phyloP scores from a whole-genome alignment of 2,329 filamentous ascomycete genomes.

The Chrysosporium queenslandicum region DNA sequence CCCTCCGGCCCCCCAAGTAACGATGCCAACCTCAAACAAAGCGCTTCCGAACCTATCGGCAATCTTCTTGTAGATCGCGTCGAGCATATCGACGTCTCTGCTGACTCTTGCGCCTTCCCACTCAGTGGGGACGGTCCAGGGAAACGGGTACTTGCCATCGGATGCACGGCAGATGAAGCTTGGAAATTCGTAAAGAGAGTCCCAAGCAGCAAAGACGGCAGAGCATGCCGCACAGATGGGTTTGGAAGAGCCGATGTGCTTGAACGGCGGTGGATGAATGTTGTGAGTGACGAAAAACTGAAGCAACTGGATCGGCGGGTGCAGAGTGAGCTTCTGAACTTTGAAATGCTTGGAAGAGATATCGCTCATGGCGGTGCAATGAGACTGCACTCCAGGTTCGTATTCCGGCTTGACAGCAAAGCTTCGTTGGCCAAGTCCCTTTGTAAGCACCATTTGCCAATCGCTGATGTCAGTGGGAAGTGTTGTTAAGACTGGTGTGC shows the following conservation, averaged over 20 bases:
- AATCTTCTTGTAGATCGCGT: background rate
- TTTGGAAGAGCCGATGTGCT: background rate
- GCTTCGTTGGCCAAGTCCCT: background rate
- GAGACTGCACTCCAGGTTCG: background rate
- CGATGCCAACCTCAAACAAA: background rate
- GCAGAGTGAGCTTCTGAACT: background rate
- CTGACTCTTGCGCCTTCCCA: background rate
- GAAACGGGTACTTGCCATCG: background rate
- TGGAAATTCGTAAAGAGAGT: background rate
- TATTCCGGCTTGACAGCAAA: background rate
- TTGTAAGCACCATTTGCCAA: background rate
- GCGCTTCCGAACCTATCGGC: slow-evolving; percentile 1
- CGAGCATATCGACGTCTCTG: background rate
- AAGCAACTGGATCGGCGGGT: slow-evolving; percentile 1
- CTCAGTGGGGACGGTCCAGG: slow-evolving; percentile 4
- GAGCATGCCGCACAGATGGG: slow-evolving; percentile 5
- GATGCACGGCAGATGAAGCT: background rate
- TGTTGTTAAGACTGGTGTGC: background rate
- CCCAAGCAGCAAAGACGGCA: slow-evolving; percentile 1
- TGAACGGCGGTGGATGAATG: background rate
- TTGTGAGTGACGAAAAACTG: slow-evolving; percentile 1
- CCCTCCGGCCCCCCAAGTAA: background rate
- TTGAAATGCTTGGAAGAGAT: background rate
- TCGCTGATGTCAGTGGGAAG: background rate
- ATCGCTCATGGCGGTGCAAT: background rate